Evolutionary conservation across 2,329 filamentous ascomycete species (phyloP).

Genomic region (Aspergillus pseudoviridinutans): DNA sequence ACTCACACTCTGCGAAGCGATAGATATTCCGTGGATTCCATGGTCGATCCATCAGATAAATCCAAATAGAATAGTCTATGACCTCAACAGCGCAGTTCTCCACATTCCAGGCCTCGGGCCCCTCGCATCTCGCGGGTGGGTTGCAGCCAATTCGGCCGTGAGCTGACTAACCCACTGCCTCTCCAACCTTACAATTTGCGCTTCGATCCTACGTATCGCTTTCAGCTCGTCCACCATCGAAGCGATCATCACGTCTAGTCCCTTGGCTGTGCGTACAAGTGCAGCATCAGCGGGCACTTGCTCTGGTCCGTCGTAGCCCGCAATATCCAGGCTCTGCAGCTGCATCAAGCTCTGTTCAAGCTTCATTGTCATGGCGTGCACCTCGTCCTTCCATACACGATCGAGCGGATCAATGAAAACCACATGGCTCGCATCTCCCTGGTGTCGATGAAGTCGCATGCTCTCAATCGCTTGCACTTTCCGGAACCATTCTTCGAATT

Average conservation of each 20-base stretch:
- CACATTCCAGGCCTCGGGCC: conserved; percentile 23
- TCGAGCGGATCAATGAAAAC: conserved; percentile 35
- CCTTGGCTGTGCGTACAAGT: conserved; percentile 25
- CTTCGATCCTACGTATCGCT: conserved; percentile 33
- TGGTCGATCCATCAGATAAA: not conserved
- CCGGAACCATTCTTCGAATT: conserved; percentile 37
- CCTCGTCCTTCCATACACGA: conserved; percentile 32
- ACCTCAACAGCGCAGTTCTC: conserved; percentile 17
- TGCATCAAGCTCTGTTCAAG: conserved; percentile 34
- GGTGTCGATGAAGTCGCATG: conserved; percentile 10
- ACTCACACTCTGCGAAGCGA: not conserved
- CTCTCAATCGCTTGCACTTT: conserved; percentile 24
- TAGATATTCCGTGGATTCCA: not conserved
- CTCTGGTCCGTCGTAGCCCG: conserved; percentile 24
- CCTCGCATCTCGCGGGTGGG: conserved; percentile 7
- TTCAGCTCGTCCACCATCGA: conserved; percentile 37
- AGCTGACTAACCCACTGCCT: conserved; percentile 28
- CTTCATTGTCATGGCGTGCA: conserved; percentile 26
- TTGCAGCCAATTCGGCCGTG: conserved; percentile 21
- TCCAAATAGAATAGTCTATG: not conserved
- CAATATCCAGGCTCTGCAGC: conserved; percentile 35
- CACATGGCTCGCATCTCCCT: conserved; percentile 6
- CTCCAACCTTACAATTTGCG: conserved; percentile 32
- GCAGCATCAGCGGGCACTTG: conserved; percentile 25
- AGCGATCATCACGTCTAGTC: conserved; percentile 26